phyloP scores from a whole-genome alignment of 176 grass and related monocot genomes.

The Phyllostachys edulis region DNA sequence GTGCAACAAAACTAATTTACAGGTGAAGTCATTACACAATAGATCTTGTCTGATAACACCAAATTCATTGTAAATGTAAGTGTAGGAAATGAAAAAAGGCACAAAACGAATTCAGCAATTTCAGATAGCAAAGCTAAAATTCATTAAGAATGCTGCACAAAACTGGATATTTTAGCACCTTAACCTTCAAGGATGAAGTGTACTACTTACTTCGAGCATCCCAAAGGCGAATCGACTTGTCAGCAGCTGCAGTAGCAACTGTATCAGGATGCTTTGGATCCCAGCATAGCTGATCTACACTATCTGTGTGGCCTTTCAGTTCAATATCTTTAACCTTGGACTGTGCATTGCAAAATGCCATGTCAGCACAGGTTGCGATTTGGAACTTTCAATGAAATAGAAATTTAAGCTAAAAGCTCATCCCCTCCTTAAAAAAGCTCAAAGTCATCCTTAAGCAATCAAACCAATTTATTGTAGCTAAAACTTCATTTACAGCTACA shows the following conservation, averaged over 20 bases:
- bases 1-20: not conserved
- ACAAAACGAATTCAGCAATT: not conserved
- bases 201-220: constrained; percentile 87
- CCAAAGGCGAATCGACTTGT: constrained; percentile 95
- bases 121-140: constrained; percentile 20
- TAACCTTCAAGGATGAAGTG: constrained; percentile 21
- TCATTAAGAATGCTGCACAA: constrained; percentile 18
- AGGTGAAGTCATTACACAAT: not conserved
- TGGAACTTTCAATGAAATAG: constrained; percentile 3
- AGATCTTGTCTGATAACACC: constrained; percentile 10
- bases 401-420: not conserved
- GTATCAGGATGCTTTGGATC: constrained; percentile 95
- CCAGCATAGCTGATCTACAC: constrained; percentile 99
- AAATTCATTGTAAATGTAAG: constrained; percentile 14
- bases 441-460: constrained; percentile 2
- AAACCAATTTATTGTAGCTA: not conserved
- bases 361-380: constrained; percentile 25
- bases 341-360: constrained; percentile 49
- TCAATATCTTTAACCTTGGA: constrained; percentile 97
- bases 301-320: constrained; percentile 95
- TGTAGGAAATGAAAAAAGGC: constrained; percentile 7
- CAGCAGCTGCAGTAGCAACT: constrained; percentile 95
- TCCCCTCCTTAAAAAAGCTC: not conserved
- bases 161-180: constrained; percentile 14
- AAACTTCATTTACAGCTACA: constrained; percentile 22